Conservation (phyloP, 2,329 filamentous ascomycete genomes). For the Grosmannia penicillata region DNA sequence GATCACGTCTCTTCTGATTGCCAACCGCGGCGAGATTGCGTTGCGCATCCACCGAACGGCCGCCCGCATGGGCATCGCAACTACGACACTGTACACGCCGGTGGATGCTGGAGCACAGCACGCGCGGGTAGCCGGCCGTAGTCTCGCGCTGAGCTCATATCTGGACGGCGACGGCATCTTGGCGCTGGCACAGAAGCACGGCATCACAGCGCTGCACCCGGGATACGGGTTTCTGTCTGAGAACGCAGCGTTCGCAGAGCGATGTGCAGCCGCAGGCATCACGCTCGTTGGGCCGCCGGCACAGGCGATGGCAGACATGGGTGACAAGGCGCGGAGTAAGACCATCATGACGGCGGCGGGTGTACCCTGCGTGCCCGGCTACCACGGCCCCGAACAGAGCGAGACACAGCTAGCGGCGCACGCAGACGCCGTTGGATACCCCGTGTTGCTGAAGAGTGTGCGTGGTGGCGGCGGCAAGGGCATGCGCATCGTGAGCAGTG, state of each 20-base stretch:
- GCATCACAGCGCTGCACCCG: constrained; percentile 84
- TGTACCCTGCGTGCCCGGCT: constrained; percentile 91
- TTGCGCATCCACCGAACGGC: constrained; percentile 85
- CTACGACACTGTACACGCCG: constrained; percentile 89
- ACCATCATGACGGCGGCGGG: constrained; percentile 94
- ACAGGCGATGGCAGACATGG: constrained; percentile 75
- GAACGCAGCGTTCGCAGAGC: constrained; percentile 78
- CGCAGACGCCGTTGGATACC: constrained; percentile 55
- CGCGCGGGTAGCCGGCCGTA: constrained; percentile 68
- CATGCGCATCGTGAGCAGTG: constrained; percentile 57
- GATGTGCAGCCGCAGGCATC: constrained; percentile 78
- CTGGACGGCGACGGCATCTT: constrained; percentile 91
- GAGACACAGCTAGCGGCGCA: constrained; percentile 43
- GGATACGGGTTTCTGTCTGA: constrained; percentile 95
- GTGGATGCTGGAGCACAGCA: constrained; percentile 81
- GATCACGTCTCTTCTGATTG: constrained; percentile 75
- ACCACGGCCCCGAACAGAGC: constrained; percentile 77
- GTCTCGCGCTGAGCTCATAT: constrained; percentile 76
- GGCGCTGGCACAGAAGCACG: constrained; percentile 66
- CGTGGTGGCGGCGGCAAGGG: constrained; percentile 75
- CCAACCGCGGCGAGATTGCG: constrained; percentile 93
- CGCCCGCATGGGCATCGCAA: constrained; percentile 73
- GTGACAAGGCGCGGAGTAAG: constrained; percentile 84
- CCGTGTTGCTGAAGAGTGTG: constrained; percentile 67
- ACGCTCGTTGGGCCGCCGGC: constrained; percentile 88